Evolutionary conservation across 2,329 filamentous ascomycete genomes (phyloP), one percentile per base, ranked within the genome.

Genomic region (Ceratocystis lukuohia): DNA sequence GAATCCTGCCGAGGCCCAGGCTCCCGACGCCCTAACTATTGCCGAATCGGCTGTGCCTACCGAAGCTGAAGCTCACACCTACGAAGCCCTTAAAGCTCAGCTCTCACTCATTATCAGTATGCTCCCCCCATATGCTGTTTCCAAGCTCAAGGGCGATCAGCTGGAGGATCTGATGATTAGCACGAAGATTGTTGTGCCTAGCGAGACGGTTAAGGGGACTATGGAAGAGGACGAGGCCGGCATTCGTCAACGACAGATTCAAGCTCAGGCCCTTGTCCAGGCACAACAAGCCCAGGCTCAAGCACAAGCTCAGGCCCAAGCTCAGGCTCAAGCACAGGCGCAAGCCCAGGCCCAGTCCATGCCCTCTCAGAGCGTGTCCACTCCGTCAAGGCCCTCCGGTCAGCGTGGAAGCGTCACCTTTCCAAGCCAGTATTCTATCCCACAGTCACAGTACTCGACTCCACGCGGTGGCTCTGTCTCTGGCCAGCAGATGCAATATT

Each of bases 111-210:
- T 96, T 69, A 82, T 96, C 68, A 82, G 87, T 70, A 84, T 82
- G 48, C 77, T 96, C 10, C 91, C 91, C 1, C 91, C 91, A 1
- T 94, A 91, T 72, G 89, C 88, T 1, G 88, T 96, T 28, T 87
- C 91, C 5, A 93, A 94, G 72, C 78, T 96, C 69, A 87, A 95
- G 71, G 91, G 91, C 8, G 88, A 95, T 73, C 88, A 91, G 74
- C 77, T 96, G n/a, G 87, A 87, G 37, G 88, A 91, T 67, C 78
- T 96, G 61, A 87, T 89, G 69, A 88, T 96, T 72, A 93, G 87
- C 76, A 89, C 85, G 59, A 90, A 85, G 73, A 82, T 96, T 22
- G 77, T 90, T 68, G 79, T 95, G 61, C 84, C 88, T 68, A 85
- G 82, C 5, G 85, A 87, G 64, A 85, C 91, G 71, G 89, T 89